Conservation (phyloP, 2,329 filamentous ascomycete species). For the Nothopassalora personata region DNA sequence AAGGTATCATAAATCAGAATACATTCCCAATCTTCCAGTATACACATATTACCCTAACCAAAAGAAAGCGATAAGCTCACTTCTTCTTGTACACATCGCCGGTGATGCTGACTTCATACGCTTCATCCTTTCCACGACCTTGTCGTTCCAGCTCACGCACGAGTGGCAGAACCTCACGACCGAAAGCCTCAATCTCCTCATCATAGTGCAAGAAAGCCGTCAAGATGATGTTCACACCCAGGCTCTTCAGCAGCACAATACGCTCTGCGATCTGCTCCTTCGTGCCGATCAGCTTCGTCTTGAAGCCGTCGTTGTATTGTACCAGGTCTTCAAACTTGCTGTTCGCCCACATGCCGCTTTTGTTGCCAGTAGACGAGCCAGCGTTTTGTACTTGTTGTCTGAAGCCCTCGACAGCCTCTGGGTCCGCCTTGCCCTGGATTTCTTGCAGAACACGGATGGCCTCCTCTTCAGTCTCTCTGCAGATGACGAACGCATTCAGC, state of each 20-base stretch:
- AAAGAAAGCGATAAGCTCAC: slow-evolving; percentile 13
- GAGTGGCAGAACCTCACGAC: slow-evolving; percentile 43
- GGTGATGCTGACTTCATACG: slow-evolving; percentile 44
- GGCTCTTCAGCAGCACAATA: slow-evolving; percentile 45
- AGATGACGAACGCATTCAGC: slow-evolving; percentile 48
- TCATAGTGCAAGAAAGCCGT: slow-evolving; percentile 50
- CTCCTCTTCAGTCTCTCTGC: slow-evolving; percentile 47
- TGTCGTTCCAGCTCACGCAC: slow-evolving; percentile 46
- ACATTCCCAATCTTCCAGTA: background rate
- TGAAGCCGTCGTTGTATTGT: slow-evolving; percentile 54
- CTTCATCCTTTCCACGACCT: slow-evolving; percentile 45
- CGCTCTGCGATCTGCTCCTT: slow-evolving; percentile 49
- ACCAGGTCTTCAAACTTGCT: slow-evolving; percentile 50
- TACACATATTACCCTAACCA: background rate
- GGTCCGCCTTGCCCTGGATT: slow-evolving; percentile 51
- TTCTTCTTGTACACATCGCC: slow-evolving; percentile 43
- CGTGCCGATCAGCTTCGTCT: slow-evolving; percentile 51
- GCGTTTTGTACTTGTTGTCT: slow-evolving; percentile 47
- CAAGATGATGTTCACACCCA: slow-evolving; percentile 42
- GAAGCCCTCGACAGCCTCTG: slow-evolving; percentile 48
- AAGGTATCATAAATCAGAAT: slow-evolving; percentile 10
- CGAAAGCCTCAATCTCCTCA: slow-evolving; percentile 49
- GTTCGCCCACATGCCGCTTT: slow-evolving; percentile 51
- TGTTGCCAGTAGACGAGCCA: slow-evolving; percentile 43
- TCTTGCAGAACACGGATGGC: slow-evolving; percentile 46